Conservation (phyloP, 2,329 filamentous ascomycete genomes). For the Verticillium albo-atrum region DNA sequence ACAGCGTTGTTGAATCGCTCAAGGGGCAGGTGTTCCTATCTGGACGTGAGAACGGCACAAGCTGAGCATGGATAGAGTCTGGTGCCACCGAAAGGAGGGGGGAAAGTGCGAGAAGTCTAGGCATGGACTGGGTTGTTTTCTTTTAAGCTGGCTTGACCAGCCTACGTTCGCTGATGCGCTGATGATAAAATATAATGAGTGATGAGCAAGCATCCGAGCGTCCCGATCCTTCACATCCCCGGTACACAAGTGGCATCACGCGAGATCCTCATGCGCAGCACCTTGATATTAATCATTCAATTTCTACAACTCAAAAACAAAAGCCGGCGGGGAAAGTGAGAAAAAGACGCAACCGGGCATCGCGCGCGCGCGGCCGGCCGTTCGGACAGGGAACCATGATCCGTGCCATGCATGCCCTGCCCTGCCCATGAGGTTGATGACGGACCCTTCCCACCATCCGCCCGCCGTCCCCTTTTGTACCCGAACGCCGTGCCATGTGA, state of each 20-base stretch:
- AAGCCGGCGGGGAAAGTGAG: background rate
- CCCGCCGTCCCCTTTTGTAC: constrained; percentile 5
- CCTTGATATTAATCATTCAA: background rate
- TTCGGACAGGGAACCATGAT: background rate
- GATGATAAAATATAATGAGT: too few species aligned
- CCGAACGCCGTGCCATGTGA: constrained; percentile 13
- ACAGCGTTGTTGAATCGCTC: constrained; percentile 49
- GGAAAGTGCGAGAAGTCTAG: too few species aligned
- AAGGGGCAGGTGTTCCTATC: constrained; percentile 53
- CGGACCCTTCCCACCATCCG: background rate
- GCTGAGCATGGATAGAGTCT: too few species aligned
- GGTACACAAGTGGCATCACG: too few species aligned
- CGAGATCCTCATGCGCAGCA: too few species aligned
- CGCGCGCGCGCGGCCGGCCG: background rate
- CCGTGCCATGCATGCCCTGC: background rate
- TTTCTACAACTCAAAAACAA: background rate
- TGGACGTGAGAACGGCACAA: constrained; percentile 27
- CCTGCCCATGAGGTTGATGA: background rate
- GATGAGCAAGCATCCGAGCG: too few species aligned
- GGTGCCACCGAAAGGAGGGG: too few species aligned
- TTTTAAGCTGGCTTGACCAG: too few species aligned
- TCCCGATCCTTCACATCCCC: too few species aligned
- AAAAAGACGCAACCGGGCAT: background rate
- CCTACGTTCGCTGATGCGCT: too few species aligned
- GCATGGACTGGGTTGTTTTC: too few species aligned